Percentiles rank a stretch among this genome's conserved stretches.
These are phyloP conservation scores for Ilex aquifolium DNA, from an alignment of 257 asterid genomes.

Conservation along the genomic window DNA sequence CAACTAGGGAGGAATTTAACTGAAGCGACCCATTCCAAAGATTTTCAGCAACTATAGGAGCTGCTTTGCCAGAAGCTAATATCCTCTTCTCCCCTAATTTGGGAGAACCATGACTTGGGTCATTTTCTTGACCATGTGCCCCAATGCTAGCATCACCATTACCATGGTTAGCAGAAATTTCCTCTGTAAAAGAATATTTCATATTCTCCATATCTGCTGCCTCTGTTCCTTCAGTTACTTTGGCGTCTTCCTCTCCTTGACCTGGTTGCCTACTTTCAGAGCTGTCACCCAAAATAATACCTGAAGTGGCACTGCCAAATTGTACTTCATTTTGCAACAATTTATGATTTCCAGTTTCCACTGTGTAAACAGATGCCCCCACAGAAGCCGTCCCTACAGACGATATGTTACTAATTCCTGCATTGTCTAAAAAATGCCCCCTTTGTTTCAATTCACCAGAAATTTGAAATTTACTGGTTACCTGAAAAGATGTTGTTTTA, in stretches of 20 bases:
- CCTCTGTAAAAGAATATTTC: background rate
- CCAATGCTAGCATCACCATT: background rate
- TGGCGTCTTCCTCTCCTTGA: background rate
- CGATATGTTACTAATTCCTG: background rate
- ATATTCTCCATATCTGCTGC: conserved; percentile 11
- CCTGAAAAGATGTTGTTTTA: conserved; percentile 8
- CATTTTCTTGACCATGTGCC: conserved; percentile 4
- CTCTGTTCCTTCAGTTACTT: conserved; percentile 3
- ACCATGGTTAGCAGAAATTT: conserved; percentile 2
- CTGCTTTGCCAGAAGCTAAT: conserved; percentile 4
- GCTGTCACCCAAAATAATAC: background rate
- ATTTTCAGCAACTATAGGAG: conserved; percentile 18
- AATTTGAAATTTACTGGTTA: conserved; percentile 6
- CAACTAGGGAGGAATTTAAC: conserved; percentile 17
- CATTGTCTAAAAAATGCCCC: background rate
- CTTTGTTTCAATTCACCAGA: conserved; percentile 1
- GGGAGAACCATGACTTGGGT: conserved; percentile 4
- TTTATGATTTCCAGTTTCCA: conserved; percentile 2
- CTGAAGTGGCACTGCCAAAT: background rate
- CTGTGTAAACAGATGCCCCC: background rate
- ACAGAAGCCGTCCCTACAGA: background rate
- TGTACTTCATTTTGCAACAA: conserved; percentile 4
- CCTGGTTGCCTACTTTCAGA: conserved; percentile 12
- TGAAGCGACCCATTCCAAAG: conserved; percentile 33
- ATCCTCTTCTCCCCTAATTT: conserved; percentile 9